Evolutionary conservation across 441 rosid genomes (phyloP).

Genomic region (Gossypium trilobum): DNA sequence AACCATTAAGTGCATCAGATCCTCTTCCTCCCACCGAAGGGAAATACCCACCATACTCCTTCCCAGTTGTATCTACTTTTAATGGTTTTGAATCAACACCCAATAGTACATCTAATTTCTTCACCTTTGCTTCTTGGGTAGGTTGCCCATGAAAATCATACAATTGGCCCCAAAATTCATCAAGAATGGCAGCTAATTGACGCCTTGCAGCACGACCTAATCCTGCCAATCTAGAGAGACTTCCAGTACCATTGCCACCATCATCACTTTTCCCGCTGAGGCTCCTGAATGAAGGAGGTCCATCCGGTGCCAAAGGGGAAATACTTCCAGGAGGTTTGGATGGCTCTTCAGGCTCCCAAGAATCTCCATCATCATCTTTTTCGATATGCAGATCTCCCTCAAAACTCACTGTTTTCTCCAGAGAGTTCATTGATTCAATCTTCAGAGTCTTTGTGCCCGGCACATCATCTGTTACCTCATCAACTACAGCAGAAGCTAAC

Average conservation of each 20-base stretch:
- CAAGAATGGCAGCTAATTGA: constrained; percentile 61
- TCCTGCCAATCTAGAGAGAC: constrained; percentile 88
- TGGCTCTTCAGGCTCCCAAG: constrained; percentile 61
- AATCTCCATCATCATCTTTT: constrained; percentile 53
- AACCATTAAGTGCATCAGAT: constrained; percentile 35
- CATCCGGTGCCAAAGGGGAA: constrained; percentile 44
- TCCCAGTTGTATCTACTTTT: constrained; percentile 43
- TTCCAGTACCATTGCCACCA: constrained; percentile 72
- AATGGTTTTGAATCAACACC: constrained; percentile 42
- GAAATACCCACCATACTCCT: constrained; percentile 41
- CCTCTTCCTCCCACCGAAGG: constrained; percentile 48
- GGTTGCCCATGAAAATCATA: constrained; percentile 70
- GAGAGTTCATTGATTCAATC: constrained; percentile 30
- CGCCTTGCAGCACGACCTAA: constrained; percentile 96
- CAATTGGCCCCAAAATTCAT: constrained; percentile 93
- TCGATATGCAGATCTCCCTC: constrained; percentile 34
- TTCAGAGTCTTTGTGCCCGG: constrained; percentile 30
- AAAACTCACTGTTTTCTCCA: constrained; percentile 46
- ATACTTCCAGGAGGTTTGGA: constrained; percentile 43
- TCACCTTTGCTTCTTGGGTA: constrained; percentile 57
- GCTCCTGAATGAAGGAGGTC: constrained; percentile 78
- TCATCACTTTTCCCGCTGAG: constrained; percentile 72
- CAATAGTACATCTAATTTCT: constrained; percentile 50
- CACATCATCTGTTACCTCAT: constrained; percentile 29
- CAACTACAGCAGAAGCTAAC: constrained; percentile 21